Evolutionary conservation across 345 rosid genomes (phyloP).

Genomic region (Draba incana): DNA sequence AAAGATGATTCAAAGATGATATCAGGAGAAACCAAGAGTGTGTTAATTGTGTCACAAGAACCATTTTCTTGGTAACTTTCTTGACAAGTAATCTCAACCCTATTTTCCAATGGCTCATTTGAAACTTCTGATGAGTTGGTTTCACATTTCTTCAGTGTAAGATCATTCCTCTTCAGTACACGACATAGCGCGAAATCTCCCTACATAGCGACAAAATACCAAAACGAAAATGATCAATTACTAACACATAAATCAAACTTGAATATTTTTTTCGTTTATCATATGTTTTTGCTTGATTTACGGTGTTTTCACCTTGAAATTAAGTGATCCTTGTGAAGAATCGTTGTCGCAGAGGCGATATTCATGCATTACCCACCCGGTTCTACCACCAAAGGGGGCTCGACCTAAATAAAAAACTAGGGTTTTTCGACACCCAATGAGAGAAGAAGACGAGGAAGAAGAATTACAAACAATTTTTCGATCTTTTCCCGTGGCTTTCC

Average conservation of each 20-base stretch:
- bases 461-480: slow-evolving; percentile 60
- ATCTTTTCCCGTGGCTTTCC: slow-evolving; percentile 97
- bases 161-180: slow-evolving; percentile 64
- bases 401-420: slow-evolving; percentile 80
- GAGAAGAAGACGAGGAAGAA: slow-evolving; percentile 45
- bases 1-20: slow-evolving; percentile 73
- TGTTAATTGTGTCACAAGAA: slow-evolving; percentile 52
- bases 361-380: slow-evolving; percentile 87
- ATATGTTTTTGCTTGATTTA: background rate
- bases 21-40: slow-evolving; percentile 60
- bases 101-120: slow-evolving; percentile 47
- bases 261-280: background rate
- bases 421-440: slow-evolving; percentile 70
- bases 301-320: slow-evolving; percentile 52
- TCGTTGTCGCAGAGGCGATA: slow-evolving; percentile 68
- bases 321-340: slow-evolving; percentile 52
- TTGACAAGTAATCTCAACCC: slow-evolving; percentile 48
- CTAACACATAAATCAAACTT: background rate
- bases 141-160: slow-evolving; percentile 50
- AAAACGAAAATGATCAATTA: background rate
- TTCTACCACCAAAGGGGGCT: slow-evolving; percentile 78
- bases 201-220: slow-evolving; percentile 39
- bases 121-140: slow-evolving; percentile 44
- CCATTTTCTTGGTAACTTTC: slow-evolving; percentile 44
- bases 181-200: slow-evolving; percentile 87